A percentile compares a stretch with the other conserved stretches of the same genome.
These are phyloP conservation scores for Oenanthe sinensis DNA, from an alignment of 129 eudicot genomes.

Conservation along the genomic window DNA sequence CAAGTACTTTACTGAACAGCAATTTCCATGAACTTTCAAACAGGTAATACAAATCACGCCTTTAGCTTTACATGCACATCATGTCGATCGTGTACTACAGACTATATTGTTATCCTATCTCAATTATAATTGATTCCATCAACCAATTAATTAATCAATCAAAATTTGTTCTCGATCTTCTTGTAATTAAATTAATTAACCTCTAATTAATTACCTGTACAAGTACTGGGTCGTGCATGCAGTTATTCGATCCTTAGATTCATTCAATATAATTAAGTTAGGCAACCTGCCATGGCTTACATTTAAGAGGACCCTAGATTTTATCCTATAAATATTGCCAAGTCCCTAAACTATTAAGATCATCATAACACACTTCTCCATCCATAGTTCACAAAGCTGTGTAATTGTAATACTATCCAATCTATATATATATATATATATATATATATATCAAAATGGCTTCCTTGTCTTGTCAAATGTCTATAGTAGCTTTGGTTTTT, in stretches of 20 bases:
- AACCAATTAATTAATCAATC: neutral
- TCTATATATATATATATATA: too few species aligned
- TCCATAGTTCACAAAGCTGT: neutral
- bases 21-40: neutral
- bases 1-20: neutral
- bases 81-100: neutral
- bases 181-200: neutral
- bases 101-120: neutral
- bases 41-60: neutral
- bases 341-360: neutral
- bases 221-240: neutral
- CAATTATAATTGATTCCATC: neutral
- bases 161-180: neutral
- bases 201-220: neutral
- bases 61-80: neutral
- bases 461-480: neutral
- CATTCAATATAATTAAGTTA: neutral
- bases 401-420: too few species aligned
- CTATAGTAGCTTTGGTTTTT: neutral
- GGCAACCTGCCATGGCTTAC: conserved; percentile 9
- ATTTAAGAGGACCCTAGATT: neutral
- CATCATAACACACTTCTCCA: neutral
- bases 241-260: neutral
- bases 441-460: conserved; percentile 2
- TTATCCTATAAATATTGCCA: neutral